These are phyloP conservation scores for Coelastrella sp. DNA, from an alignment of 139 green algal species.

Conservation along the genomic window DNA sequence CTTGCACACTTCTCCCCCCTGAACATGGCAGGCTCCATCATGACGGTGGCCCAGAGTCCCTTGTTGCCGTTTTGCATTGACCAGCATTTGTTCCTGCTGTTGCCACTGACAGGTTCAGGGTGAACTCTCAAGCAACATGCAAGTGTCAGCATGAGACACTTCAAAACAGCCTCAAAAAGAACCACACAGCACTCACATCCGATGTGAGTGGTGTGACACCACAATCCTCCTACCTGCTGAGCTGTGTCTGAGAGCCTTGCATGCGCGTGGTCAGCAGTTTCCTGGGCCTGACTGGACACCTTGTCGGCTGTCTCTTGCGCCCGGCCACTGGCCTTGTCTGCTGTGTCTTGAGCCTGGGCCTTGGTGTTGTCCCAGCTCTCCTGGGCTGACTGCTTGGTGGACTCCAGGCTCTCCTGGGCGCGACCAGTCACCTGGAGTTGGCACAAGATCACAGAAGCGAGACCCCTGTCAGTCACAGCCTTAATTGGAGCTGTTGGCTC, in stretches of 20 bases:
- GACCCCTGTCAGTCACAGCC: too few species aligned
- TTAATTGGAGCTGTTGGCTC: too few species aligned
- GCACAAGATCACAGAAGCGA: too few species aligned
- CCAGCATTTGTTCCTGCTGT: too few species aligned
- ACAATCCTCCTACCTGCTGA: slow-evolving; percentile 5
- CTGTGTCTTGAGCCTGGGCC: slow-evolving; percentile 2
- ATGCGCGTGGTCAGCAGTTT: neutral
- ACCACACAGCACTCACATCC: neutral
- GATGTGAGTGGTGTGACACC: neutral
- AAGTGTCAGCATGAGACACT: too few species aligned
- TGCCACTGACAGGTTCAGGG: too few species aligned
- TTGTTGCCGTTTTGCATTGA: too few species aligned
- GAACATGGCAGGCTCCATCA: too few species aligned
- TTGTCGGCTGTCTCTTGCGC: slow-evolving; percentile 8
- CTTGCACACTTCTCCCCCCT: too few species aligned
- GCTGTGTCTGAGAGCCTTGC: slow-evolving; percentile 3
- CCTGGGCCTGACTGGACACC: neutral
- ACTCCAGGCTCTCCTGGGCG: slow-evolving; percentile 24
- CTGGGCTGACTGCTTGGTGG: slow-evolving; percentile 33
- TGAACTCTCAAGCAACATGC: too few species aligned
- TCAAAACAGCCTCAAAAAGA: neutral
- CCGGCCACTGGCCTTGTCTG: slow-evolving; percentile 1
- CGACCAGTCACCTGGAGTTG: slow-evolving; percentile 13
- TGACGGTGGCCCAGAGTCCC: too few species aligned
- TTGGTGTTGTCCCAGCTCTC: slow-evolving; percentile 39